These are phyloP conservation scores for Zygotorulaspora florentina DNA, from an alignment of 805 yeast species.

Conservation along the genomic window DNA sequence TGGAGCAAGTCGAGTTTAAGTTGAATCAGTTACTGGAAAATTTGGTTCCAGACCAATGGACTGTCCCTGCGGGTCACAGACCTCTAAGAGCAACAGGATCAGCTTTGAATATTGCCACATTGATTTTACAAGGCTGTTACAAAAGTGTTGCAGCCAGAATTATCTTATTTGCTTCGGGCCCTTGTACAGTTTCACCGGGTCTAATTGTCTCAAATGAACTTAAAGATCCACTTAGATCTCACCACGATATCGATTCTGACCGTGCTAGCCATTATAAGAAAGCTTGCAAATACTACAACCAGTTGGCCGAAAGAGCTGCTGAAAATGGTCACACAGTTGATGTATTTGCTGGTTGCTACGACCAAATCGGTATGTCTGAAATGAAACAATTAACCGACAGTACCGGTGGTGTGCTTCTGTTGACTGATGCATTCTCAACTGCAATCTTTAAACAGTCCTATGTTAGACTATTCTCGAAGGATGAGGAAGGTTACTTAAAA, in stretches of 20 bases:
- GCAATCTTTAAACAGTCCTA: conserved; percentile 91
- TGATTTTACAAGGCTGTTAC: conserved; percentile 74
- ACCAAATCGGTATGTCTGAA: conserved; percentile 91
- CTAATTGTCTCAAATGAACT: conserved; percentile 85
- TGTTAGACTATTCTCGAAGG: conserved; percentile 81
- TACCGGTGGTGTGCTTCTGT: conserved; percentile 86
- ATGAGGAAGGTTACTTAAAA: conserved; percentile 76
- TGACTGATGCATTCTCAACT: conserved; percentile 91
- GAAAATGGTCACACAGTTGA: conserved; percentile 76
- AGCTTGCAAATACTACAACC: conserved; percentile 77
- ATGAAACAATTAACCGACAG: conserved; percentile 81
- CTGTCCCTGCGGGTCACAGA: conserved; percentile 75
- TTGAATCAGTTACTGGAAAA: conserved; percentile 75
- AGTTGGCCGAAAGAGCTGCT: conserved; percentile 66
- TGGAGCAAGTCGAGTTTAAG: conserved; percentile 77
- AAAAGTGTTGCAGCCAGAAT: conserved; percentile 86
- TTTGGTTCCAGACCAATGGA: conserved; percentile 82
- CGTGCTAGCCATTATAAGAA: conserved; percentile 81
- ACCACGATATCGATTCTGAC: conserved; percentile 92
- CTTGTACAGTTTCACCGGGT: conserved; percentile 94
- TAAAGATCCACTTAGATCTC: conserved; percentile 96
- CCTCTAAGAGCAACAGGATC: conserved; percentile 91
- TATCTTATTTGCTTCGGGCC: conserved; percentile 89
- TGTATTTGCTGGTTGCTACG: conserved; percentile 91
- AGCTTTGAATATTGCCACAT: conserved; percentile 80